These are phyloP conservation scores for Lactifluus echinatus DNA, from an alignment of 768 basidiomycete genomes.

Conservation along the genomic window DNA sequence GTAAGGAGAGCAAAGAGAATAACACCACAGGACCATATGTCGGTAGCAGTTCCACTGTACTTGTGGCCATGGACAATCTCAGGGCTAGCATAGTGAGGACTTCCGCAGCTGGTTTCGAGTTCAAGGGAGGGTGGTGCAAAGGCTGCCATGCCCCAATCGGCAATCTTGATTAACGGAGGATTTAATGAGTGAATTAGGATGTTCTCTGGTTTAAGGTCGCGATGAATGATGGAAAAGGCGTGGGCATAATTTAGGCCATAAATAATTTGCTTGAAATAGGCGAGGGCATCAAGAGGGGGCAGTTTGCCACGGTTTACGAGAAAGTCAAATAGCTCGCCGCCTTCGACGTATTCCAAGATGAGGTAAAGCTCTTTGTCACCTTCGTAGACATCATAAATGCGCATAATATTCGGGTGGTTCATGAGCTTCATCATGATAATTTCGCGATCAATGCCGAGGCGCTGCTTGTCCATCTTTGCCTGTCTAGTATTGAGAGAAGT, in stretches of 20 bases:
- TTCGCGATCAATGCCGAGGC: slow-evolving; percentile 85
- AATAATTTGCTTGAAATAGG: slow-evolving; percentile 93
- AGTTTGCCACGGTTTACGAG: slow-evolving; percentile 84
- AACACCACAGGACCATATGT: slow-evolving; percentile 96
- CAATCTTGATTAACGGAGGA: slow-evolving; percentile 86
- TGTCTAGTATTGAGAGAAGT: slow-evolving; percentile 55
- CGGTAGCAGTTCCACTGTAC: slow-evolving; percentile 84
- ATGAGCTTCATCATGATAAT: slow-evolving; percentile 99
- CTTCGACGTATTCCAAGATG: slow-evolving; percentile 90
- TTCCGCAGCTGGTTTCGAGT: slow-evolving; percentile 92
- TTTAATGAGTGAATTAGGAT: slow-evolving; percentile 79
- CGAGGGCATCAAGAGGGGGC: slow-evolving; percentile 70
- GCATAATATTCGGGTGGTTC: slow-evolving; percentile 95
- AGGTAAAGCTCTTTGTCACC: slow-evolving; percentile 86
- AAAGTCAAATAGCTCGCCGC: slow-evolving; percentile 95
- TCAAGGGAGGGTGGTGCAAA: slow-evolving; percentile 79
- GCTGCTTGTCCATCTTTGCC: slow-evolving; percentile 70
- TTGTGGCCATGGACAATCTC: slow-evolving; percentile 90
- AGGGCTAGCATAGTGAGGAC: slow-evolving; percentile 94
- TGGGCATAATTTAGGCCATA: slow-evolving; percentile 95
- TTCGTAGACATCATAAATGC: slow-evolving; percentile 93
- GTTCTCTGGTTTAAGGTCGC: slow-evolving; percentile 97
- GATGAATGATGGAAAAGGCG: slow-evolving; percentile 94
- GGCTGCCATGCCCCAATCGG: slow-evolving; percentile 98
- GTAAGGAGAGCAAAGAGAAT: slow-evolving; percentile 87